These are phyloP conservation scores for Sugiyamaella pinicola DNA, from an alignment of 1,139 yeast genomes.

Conservation along the genomic window DNA sequence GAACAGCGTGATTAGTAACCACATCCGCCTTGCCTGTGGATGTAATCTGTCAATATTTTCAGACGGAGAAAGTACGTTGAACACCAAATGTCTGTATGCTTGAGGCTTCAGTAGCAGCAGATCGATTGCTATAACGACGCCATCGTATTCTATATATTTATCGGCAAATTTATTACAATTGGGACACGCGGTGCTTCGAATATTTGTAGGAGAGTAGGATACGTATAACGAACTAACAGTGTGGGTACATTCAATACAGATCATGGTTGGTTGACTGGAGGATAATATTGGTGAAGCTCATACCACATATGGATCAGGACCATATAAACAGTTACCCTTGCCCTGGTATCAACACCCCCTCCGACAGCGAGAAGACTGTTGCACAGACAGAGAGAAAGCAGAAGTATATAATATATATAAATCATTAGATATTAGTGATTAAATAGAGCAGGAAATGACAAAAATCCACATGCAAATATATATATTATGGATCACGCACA, in stretches of 20 bases:
- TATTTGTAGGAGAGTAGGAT: slow-evolving; percentile 74
- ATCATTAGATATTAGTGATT: slow-evolving; percentile 4
- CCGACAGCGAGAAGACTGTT: no score
- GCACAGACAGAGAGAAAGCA: no score
- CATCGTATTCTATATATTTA: slow-evolving; percentile 88
- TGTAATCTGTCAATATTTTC: slow-evolving; percentile 31
- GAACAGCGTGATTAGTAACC: slow-evolving; percentile 70
- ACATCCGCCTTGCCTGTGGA: slow-evolving; percentile 49
- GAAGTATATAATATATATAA: no score
- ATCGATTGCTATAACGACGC: slow-evolving; percentile 80
- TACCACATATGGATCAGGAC: background rate
- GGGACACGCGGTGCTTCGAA: slow-evolving; percentile 76
- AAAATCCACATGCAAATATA: slow-evolving; percentile 4
- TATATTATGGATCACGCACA: no score
- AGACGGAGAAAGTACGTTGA: slow-evolving; percentile 57
- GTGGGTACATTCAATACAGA: slow-evolving; percentile 83
- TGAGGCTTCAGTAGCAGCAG: slow-evolving; percentile 79
- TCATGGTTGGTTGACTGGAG: slow-evolving; percentile 50
- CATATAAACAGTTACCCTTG: slow-evolving; percentile 4
- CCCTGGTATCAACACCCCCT: no score
- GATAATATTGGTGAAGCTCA: background rate
- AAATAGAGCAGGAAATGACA: background rate
- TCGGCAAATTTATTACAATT: slow-evolving; percentile 77
- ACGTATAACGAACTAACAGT: slow-evolving; percentile 68
- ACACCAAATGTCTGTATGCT: slow-evolving; percentile 87